Evolutionary conservation across 345 rosid genomes (phyloP), one percentile per base, ranked within the genome.

Genomic region (Aegle marmelos): DNA sequence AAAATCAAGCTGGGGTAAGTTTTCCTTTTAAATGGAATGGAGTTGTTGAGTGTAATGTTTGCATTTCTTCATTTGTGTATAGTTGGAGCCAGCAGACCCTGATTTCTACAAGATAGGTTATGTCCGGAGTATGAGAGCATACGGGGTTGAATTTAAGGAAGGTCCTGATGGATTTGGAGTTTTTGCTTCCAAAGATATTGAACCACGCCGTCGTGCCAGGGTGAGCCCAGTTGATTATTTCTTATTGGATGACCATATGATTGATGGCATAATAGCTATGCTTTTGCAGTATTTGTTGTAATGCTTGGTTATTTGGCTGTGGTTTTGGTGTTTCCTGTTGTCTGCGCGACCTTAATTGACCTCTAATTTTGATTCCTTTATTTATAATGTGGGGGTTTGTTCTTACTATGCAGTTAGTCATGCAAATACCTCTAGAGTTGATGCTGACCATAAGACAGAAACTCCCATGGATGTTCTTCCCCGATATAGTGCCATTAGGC

Each of bases 401-500:
- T 63, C 68, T 81, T 77, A 45, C 63, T 78, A 72, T 67, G 68
- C 88, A 95, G 99, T 73, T 93, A 76, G 88, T 92, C 79, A 93
- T 95, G 99, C 98, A 95, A 89, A 93, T 95, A 84, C 99, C 99
- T 34, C 73, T 91, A 57, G 98, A 95, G 82, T 81, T 92, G 86
- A 93, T 95, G 97, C 78, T 95, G 63, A 95, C 98, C 22, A 82
- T 95, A 65, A 91, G 99, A 78, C 84, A 93, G 77, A 91, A 93
- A 84, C 91, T 76, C 45, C 97, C 99, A 31, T 95, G 97, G 99
- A 93, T 93, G 99, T 95, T 95, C 86, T 95, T 95, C 83, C 99
- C 99, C 1, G 97, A 95, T 81, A 85, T 89, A 80, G 86, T 95
- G 11, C 99, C 98, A 1, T 67, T 95, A 22, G 98, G 98, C 77